These are phyloP conservation scores for Sphagnurus paluster DNA, from an alignment of 1,284 basidiomycete species.

Conservation along the genomic window DNA sequence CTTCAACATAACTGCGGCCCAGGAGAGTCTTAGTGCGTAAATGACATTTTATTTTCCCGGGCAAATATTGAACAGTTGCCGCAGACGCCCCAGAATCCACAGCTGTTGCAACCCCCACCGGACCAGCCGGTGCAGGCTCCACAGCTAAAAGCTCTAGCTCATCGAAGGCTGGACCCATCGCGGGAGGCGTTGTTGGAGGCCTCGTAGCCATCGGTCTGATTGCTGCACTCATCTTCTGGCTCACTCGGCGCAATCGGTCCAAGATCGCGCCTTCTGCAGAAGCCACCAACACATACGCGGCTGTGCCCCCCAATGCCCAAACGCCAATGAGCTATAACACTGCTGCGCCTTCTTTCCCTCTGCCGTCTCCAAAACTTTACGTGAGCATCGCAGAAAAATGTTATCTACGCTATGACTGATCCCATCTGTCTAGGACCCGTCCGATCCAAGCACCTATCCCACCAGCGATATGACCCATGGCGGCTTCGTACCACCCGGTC, in stretches of 20 bases:
- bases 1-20: conserved; percentile 30
- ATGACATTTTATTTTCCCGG: neutral
- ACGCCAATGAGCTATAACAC: conserved; percentile 25
- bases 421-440: conserved; percentile 34
- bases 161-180: conserved; percentile 41
- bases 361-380: conserved; percentile 34
- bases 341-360: conserved; percentile 19
- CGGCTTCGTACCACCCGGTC: conserved; percentile 9
- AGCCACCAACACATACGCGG: neutral
- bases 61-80: neutral
- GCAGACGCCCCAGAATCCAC: conserved; percentile 31
- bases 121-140: no score
- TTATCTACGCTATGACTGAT: conserved; percentile 7
- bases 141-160: no score
- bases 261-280: conserved; percentile 20
- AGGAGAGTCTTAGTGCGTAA: conserved; percentile 13
- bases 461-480: conserved; percentile 19
- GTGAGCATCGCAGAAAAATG: conserved; percentile 28
- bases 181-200: conserved; percentile 45
- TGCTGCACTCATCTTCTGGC: conserved; percentile 34
- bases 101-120: conserved; percentile 20
- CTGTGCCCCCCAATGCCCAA: neutral
- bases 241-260: conserved; percentile 31
- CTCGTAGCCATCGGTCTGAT: conserved; percentile 34
- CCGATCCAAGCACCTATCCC: conserved; percentile 46